phyloP scores from a whole-genome alignment of 306 rosid species.

The Parietaria judaica region DNA sequence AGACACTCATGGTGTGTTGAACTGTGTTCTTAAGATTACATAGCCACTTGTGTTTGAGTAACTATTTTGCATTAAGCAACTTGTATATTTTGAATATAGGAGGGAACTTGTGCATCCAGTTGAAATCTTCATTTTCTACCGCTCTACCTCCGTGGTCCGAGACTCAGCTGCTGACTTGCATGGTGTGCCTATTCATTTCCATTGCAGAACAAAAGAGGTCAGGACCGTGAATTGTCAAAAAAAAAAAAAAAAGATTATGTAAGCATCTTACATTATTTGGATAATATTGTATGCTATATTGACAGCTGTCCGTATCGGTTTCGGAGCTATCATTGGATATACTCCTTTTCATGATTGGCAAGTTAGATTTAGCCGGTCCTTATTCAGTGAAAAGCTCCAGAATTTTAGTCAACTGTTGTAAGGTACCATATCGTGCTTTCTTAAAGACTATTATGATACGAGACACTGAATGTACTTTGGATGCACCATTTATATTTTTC shows the following conservation, averaged over 20 bases:
- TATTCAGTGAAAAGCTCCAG: slow-evolving; percentile 56
- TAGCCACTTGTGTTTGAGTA: slow-evolving; percentile 16
- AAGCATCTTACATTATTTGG: slow-evolving; percentile 17
- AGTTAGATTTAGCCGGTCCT: slow-evolving; percentile 77
- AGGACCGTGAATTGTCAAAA: slow-evolving; percentile 13
- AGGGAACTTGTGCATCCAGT: slow-evolving; percentile 63
- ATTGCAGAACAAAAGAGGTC: slow-evolving; percentile 72
- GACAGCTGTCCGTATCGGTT: slow-evolving; percentile 60
- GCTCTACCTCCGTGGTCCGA: slow-evolving; percentile 37
- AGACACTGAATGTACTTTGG: slow-evolving; percentile 2
- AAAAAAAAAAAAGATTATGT: slow-evolving; percentile 1
- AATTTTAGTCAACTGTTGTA: slow-evolving; percentile 71
- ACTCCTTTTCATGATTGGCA: slow-evolving; percentile 74
- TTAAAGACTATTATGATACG: slow-evolving; percentile 8
- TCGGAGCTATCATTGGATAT: slow-evolving; percentile 76
- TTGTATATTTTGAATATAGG: slow-evolving; percentile 38
- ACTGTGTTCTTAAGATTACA: slow-evolving; percentile 24
- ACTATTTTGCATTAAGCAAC: slow-evolving; percentile 8
- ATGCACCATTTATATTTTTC: neutral
- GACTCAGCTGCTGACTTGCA: slow-evolving; percentile 37
- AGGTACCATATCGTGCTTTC: slow-evolving; percentile 40
- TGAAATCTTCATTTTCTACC: slow-evolving; percentile 58
- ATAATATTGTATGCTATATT: slow-evolving; percentile 19
- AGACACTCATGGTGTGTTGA: slow-evolving; percentile 57
- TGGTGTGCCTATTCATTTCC: slow-evolving; percentile 59